These are phyloP conservation scores for Boletus sp. DNA, from an alignment of 1,284 basidiomycete species.

Conservation along the genomic window DNA sequence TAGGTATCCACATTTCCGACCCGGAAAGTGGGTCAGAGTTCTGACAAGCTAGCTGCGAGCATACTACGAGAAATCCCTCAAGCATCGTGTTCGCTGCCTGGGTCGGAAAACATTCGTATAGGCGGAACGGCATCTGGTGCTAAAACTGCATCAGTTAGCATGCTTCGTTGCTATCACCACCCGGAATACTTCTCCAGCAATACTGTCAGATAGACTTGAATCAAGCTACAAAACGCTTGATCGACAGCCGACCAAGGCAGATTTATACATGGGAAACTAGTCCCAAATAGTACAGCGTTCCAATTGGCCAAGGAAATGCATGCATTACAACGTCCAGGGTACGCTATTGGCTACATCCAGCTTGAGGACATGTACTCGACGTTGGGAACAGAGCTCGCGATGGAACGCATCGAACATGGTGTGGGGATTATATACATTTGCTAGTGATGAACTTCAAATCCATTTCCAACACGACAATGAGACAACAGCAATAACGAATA, in stretches of 20 bases:
- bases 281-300: background rate
- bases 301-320: background rate
- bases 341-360: constrained; percentile 17
- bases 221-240: background rate
- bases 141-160: background rate
- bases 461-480: constrained; percentile 8
- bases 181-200: background rate
- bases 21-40: no score
- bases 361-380: background rate
- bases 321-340: constrained; percentile 5
- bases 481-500: constrained; percentile 36
- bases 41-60: no score
- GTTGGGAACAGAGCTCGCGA: background rate
- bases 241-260: background rate
- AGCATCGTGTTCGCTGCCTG: no score
- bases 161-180: no score
- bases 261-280: background rate
- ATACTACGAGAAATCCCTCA: no score
- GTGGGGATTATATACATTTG: constrained; percentile 5
- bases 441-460: constrained; percentile 11
- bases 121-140: background rate
- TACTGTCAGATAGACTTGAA: background rate
- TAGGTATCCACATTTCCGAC: no score
- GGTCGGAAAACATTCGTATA: no score
- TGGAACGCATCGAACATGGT: background rate